These are phyloP conservation scores for Neurospora sp. DNA, from an alignment of 495 filamentous ascomycete genomes.

Conservation along the genomic window DNA sequence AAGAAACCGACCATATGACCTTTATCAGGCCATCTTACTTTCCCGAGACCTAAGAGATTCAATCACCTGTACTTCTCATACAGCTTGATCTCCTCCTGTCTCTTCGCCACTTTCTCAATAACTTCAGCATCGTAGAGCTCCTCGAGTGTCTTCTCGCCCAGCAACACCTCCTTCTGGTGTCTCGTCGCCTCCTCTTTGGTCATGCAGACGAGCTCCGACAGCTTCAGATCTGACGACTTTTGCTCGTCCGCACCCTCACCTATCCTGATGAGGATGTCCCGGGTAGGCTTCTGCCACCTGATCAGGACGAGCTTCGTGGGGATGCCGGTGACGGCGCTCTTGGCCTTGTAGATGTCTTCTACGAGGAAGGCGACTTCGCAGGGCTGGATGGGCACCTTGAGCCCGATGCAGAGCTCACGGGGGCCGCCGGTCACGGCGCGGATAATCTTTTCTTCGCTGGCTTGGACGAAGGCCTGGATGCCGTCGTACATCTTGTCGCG, in stretches of 20 bases:
- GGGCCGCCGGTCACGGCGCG: conserved; percentile 41
- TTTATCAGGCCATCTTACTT: not conserved
- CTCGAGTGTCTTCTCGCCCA: conserved; percentile 52
- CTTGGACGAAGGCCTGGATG: conserved; percentile 61
- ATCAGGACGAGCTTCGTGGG: conserved; percentile 65
- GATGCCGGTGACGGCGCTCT: conserved; percentile 73
- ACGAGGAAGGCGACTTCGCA: conserved; percentile 77
- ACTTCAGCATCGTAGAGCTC: conserved; percentile 61
- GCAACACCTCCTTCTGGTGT: conserved; percentile 76
- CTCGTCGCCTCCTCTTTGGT: conserved; percentile 84
- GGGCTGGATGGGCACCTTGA: conserved; percentile 66
- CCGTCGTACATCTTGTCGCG: conserved; percentile 85
- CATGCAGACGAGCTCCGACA: conserved; percentile 81
- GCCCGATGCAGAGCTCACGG: conserved; percentile 48
- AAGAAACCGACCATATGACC: not conserved
- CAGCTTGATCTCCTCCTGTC: conserved; percentile 48
- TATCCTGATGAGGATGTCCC: conserved; percentile 35
- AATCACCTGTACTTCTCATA: conserved; percentile 18
- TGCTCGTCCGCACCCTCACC: conserved; percentile 56
- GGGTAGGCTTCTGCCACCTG: conserved; percentile 55
- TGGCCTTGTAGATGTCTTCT: conserved; percentile 80
- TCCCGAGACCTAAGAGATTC: not conserved
- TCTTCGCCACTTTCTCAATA: conserved; percentile 51
- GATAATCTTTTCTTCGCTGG: conserved; percentile 61
- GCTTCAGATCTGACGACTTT: conserved; percentile 50